A percentile compares a stretch with the other conserved stretches of the same genome.
Conservation (phyloP, 1,139 yeast genomes). For the Saccharomyces pastorianus region DNA sequence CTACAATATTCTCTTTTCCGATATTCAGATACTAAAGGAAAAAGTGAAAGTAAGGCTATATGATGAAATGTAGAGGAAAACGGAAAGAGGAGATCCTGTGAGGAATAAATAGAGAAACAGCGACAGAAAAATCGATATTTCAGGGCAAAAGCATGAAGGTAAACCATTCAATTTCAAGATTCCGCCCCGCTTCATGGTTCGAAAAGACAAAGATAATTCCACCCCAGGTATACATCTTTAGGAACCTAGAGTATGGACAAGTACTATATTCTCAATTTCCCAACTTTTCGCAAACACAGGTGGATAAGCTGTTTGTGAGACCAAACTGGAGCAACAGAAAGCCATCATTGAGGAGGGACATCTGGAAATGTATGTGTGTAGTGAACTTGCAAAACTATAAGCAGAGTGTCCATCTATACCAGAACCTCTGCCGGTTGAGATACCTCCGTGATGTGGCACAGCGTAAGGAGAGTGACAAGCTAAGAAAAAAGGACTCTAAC, state of each 20-base stretch:
- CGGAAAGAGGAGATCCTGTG: neutral
- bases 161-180: conserved; percentile 25
- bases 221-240: conserved; percentile 75
- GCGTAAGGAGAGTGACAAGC: conserved; percentile 51
- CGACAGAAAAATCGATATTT: neutral
- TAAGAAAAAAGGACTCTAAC: conserved; percentile 66
- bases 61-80: neutral
- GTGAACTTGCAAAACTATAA: conserved; percentile 60
- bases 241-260: conserved; percentile 84
- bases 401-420: conserved; percentile 64
- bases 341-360: conserved; percentile 71
- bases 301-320: conserved; percentile 60
- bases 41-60: neutral
- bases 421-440: conserved; percentile 67
- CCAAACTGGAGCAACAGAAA: conserved; percentile 86
- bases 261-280: conserved; percentile 84
- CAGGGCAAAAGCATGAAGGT: neutral
- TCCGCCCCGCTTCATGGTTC: conserved; percentile 43
- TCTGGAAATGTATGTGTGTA: conserved; percentile 89
- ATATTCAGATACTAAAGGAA: neutral
- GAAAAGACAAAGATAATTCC: conserved; percentile 46
- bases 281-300: conserved; percentile 51
- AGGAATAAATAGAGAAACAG: neutral
- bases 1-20: neutral
- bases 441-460: conserved; percentile 57